Base-by-base conservation (phyloP, 257 asterid genomes). In the Jaltomata sinuosa region DNA sequence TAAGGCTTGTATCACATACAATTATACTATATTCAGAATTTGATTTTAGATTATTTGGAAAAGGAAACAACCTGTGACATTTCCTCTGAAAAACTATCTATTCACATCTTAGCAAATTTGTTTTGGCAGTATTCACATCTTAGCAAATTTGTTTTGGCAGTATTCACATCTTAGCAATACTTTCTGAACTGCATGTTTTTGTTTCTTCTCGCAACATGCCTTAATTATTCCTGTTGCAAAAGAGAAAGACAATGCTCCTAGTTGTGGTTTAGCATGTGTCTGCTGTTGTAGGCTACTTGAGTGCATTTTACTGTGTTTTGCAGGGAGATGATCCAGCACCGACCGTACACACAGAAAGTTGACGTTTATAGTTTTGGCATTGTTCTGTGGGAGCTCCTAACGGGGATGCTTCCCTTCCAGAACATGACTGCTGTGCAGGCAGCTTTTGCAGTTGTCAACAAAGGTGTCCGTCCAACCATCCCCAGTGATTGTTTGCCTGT, bases 251-350 rank as follows among this genome's bases (percentile, higher is more conserved):
- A 19, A 36, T 68, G 78, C 25, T 68, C 29, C 78, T 68, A 68
- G 50, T 68, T 68, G 29, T 68, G 78, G 78, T 68, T 65, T 68
- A 68, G 78, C 29, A 36, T 68, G 78, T 68, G 1, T 42, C 10
- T 68, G 78, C 50, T 68, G 50, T 36, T 3, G 78, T 68, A 31
- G 78, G 50, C 1, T 68, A 68, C 50, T 68, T 68, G 78, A 68
- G 42, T 76, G 79, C 57, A 64, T 76, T 85, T 31, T 79, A 7
- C 59, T 84, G 49, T 76, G 87, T 81, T 84, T 82, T 91, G 89
- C 96, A 97, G 99, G 87, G 99, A 97, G 88, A 97, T 97, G 98
- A 97, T 97, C 89, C 99, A 97, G 91, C 99, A 97, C 69, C 89
- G 99, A 93, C 94, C 96, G 6, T 97, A 97, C 82, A 94, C 98